Evolutionary conservation across 129 eudicot genomes (phyloP), one percentile per base, ranked within the genome.

Genomic region (Escallonia herrerae): DNA sequence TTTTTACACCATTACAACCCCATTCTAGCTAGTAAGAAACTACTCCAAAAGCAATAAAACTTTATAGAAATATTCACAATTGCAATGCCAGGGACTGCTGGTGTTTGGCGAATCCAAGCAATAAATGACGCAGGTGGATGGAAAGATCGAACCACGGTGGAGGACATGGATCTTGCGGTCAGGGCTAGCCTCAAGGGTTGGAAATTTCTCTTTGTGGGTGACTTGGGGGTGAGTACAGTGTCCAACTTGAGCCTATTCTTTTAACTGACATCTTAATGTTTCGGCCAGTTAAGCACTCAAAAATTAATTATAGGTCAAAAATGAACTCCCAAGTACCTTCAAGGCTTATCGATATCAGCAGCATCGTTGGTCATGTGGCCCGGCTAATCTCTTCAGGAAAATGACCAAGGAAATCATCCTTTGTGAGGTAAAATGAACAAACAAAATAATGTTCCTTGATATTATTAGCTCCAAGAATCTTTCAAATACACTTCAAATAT

Each of bases 361-460:
- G 70, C 96, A 89, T 70, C 87, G 96, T n/a, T 89, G 96, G 96
- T 89, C 96, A 52, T 89, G 96, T 59, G 96, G 96, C 40, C 96
- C 95, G 3, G 96, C 96, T 37, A 89, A 89, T 74, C 84, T 89
- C 40, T 86, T 89, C 65, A 78, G 80, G 52, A 89, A 89, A 73
- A 86, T 89, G 96, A 65, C 85, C 59, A 76, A 71, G 65, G 96
- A 89, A 75, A 89, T 89, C 43, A 67, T 84, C 69, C 63, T 44
- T n/a, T 74, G 84, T 49, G 86, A 89, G 90, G 96, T 89, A 68
- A 56, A 58, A 66, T 22, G 33, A 22, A 22, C 33, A 22, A 22
- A 22, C 33, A 22, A 22, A 22, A 22, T 22, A 22, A 22, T 22
- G 33, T 1, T 22, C 33, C 33, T 22, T 22, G 33, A 22, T 22